phyloP scores from a whole-genome alignment of 768 basidiomycete genomes.

The Trametes cubensis region DNA sequence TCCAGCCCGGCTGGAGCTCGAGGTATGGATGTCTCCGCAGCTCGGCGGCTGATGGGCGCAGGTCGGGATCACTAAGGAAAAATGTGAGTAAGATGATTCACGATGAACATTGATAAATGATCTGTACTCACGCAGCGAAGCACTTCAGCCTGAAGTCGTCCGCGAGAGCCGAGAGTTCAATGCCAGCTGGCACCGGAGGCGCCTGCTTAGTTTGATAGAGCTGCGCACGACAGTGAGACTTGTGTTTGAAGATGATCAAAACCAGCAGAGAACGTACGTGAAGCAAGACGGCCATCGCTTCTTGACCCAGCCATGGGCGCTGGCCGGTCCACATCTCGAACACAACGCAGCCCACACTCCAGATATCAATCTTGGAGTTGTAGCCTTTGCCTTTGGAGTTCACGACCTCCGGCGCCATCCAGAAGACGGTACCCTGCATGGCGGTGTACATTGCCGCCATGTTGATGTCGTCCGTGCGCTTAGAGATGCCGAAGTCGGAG shows the following conservation, averaged over 20 bases:
- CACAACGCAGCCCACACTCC: slow-evolving; percentile 98
- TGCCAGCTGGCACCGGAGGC: slow-evolving; percentile 87
- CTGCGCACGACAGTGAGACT: slow-evolving; percentile 42
- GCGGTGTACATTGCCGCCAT: slow-evolving; percentile 83
- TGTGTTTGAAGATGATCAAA: background rate
- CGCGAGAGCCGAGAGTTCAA: slow-evolving; percentile 72
- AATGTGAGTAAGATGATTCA: slow-evolving; percentile 10
- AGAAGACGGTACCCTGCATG: slow-evolving; percentile 98
- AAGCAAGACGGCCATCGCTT: slow-evolving; percentile 91
- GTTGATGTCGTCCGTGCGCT: slow-evolving; percentile 86
- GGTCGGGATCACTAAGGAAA: slow-evolving; percentile 69
- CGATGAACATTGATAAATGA: background rate
- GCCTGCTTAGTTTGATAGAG: slow-evolving; percentile 82
- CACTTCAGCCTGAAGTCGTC: slow-evolving; percentile 87
- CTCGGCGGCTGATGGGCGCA: slow-evolving; percentile 79
- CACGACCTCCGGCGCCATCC: slow-evolving; percentile 98
- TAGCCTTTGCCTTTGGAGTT: slow-evolving; percentile 88
- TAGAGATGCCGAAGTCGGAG: slow-evolving; percentile 98
- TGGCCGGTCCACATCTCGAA: slow-evolving; percentile 99
- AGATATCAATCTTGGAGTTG: slow-evolving; percentile 97
- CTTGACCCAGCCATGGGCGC: slow-evolving; percentile 91
- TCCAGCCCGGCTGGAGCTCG: slow-evolving; percentile 70
- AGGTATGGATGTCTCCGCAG: slow-evolving; percentile 82
- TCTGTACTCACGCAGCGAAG: slow-evolving; percentile 77
- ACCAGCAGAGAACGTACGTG: slow-evolving; percentile 56